Evolutionary conservation across 805 yeast genomes (phyloP).

Genomic region (Clavispora santaluciae): DNA sequence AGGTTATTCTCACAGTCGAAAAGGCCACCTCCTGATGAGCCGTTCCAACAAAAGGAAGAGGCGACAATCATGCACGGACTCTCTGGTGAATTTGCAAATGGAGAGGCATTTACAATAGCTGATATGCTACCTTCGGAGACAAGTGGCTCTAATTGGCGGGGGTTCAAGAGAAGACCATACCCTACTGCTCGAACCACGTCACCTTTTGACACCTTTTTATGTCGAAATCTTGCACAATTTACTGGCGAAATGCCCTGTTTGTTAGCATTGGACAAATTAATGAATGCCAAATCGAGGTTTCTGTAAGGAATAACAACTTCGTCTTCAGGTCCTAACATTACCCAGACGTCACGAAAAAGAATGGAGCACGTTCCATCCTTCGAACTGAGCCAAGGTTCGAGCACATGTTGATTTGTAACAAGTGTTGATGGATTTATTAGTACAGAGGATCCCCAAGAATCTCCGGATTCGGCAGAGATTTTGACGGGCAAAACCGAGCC

Average conservation of each 20-base stretch:
- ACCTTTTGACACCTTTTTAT: slow-evolving; percentile 5
- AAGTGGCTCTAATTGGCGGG: slow-evolving; percentile 22
- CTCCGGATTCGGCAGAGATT: neutral
- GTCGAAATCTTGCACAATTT: neutral
- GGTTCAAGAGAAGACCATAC: slow-evolving; percentile 35
- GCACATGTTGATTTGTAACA: slow-evolving; percentile 41
- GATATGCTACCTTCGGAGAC: slow-evolving; percentile 28
- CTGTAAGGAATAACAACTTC: slow-evolving; percentile 27
- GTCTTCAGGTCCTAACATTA: slow-evolving; percentile 6
- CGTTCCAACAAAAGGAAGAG: slow-evolving; percentile 46
- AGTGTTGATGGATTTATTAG: slow-evolving; percentile 25
- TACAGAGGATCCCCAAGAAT: slow-evolving; percentile 43
- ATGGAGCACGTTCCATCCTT: slow-evolving; percentile 4
- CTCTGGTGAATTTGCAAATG: slow-evolving; percentile 3
- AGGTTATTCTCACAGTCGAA: slow-evolving; percentile 21
- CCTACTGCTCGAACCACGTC: slow-evolving; percentile 31
- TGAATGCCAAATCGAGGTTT: slow-evolving; percentile 36
- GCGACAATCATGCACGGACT: slow-evolving; percentile 25
- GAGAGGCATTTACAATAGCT: slow-evolving; percentile 12
- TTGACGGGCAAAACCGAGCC: neutral
- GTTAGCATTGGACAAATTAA: slow-evolving; percentile 16
- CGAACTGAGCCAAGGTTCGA: slow-evolving; percentile 1
- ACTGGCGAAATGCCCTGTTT: neutral
- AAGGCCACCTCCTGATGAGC: slow-evolving; percentile 47
- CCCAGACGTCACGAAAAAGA: slow-evolving; percentile 4